These are phyloP conservation scores for Colletotrichum zoysiae DNA, from an alignment of 2,329 filamentous ascomycete species.

Conservation along the genomic window DNA sequence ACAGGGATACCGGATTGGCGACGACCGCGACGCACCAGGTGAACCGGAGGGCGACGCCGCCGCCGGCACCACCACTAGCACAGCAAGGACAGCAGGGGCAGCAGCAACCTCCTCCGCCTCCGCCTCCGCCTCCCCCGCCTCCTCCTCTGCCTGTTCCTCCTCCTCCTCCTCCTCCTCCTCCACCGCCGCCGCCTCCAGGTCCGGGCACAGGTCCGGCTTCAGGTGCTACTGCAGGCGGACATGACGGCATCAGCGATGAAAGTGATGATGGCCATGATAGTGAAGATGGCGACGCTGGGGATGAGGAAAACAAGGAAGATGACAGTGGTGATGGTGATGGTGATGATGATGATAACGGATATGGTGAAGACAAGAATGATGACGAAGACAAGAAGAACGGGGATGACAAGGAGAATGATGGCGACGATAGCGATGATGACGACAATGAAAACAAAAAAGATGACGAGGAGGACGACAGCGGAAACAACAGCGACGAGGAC, in stretches of 20 bases:
- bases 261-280: neutral
- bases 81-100: neutral
- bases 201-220: neutral
- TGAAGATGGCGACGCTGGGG: neutral
- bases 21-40: neutral
- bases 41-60: conserved; percentile 4
- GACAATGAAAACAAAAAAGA: too few relatives aligned
- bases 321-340: too few relatives aligned
- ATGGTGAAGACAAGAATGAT: too few relatives aligned
- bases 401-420: too few relatives aligned
- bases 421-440: neutral
- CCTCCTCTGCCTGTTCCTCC: neutral
- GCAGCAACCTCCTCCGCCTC: neutral
- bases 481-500: too few relatives aligned
- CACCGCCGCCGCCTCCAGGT: neutral
- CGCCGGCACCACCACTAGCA: neutral
- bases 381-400: too few relatives aligned
- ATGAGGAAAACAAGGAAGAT: too few relatives aligned
- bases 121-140: neutral
- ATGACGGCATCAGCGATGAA: neutral
- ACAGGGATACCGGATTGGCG: neutral
- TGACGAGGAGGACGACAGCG: too few relatives aligned
- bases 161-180: neutral
- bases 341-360: too few relatives aligned
- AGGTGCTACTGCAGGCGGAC: neutral